Evolutionary conservation across 176 grass and related monocot species (phyloP), one percentile per base, ranked within the genome.

Genomic region (Oryza meridionalis): DNA sequence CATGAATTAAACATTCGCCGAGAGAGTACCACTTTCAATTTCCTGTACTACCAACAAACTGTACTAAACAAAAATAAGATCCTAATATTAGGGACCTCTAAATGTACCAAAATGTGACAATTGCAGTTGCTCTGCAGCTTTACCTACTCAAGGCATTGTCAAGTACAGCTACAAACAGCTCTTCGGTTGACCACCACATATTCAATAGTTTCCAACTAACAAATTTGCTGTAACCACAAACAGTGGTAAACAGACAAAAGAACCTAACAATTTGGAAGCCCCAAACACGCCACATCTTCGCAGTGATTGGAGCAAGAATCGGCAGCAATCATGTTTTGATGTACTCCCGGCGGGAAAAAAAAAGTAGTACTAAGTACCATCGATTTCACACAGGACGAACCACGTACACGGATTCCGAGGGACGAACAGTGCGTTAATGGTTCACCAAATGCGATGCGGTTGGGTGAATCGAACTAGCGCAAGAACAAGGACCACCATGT

Each of bases 61-160:
- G 21, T 43, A 44, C 7, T 25, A 76, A 61, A 19, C 66, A 24
- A 33, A 62, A 15, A 81, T 37, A 37, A 35, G 50, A 26, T 62
- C 6, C 37, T 53, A 65, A 68, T 25, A 3, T 45, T 80, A 3
- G 67, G 45, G 37, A 69, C 25, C 29, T 49, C 72, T 38, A 69
- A 77, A 82, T 77, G 67, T 69, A 88, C 79, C 51, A 66, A 66
- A 65, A 61, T 75, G 29, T 65, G 72, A 35, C 53, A 53, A 53
- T 15, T 65, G 66, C 44, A 72, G 42, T 69, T 76, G 40, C 33
- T 76, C 38, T 40, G 38, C 71, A 73, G 37, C 50, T 32, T 32
- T 0, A 71, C 21, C 74, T 78, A 63, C 47, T 26, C 72, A 8
- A 49, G 69, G 61, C 44, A 24, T 64, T 74, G 43, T 46, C 2